Evolutionary conservation across 2,329 filamentous ascomycete genomes (phyloP).

Genomic region (Aspergillus oerlinghausenensis): DNA sequence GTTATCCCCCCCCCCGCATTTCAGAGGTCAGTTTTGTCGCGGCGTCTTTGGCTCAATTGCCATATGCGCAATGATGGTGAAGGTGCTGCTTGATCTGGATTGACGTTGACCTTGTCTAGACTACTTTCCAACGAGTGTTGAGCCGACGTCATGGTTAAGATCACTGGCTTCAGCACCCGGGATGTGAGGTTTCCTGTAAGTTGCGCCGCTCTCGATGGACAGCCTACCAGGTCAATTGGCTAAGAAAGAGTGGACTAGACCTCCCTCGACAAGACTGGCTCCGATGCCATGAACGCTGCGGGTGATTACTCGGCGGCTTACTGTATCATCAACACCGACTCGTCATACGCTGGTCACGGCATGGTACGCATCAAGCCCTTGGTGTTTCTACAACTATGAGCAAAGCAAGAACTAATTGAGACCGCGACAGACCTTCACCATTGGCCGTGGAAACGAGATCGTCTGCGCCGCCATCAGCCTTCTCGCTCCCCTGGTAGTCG

Average conservation of each 20-base stretch:
- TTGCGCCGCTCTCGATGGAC: background rate
- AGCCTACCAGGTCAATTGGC: background rate
- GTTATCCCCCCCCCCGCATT: background rate
- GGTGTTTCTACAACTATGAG: background rate
- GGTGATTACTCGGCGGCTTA: slow-evolving; percentile 94
- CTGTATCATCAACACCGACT: slow-evolving; percentile 82
- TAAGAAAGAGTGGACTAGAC: slow-evolving; percentile 46
- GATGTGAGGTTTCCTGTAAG: slow-evolving; percentile 68
- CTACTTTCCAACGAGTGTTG: background rate
- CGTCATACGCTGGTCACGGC: slow-evolving; percentile 40
- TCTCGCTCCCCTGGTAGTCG: slow-evolving; percentile 70
- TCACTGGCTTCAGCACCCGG: slow-evolving; percentile 66
- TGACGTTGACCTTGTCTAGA: background rate
- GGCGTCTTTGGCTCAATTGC: background rate
- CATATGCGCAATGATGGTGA: background rate
- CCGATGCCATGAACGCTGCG: slow-evolving; percentile 93
- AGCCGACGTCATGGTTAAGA: slow-evolving; percentile 51
- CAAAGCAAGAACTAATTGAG: slow-evolving; percentile 2
- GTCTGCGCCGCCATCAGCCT: slow-evolving; percentile 80
- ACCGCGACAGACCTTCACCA: slow-evolving; percentile 39
- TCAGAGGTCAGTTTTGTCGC: background rate
- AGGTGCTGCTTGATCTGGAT: background rate
- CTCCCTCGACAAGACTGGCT: slow-evolving; percentile 94
- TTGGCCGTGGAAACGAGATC: slow-evolving; percentile 77
- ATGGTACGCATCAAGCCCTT: slow-evolving; percentile 30